Conservation (phyloP, 306 rosid genomes). For the Astragalus membranaceus region DNA sequence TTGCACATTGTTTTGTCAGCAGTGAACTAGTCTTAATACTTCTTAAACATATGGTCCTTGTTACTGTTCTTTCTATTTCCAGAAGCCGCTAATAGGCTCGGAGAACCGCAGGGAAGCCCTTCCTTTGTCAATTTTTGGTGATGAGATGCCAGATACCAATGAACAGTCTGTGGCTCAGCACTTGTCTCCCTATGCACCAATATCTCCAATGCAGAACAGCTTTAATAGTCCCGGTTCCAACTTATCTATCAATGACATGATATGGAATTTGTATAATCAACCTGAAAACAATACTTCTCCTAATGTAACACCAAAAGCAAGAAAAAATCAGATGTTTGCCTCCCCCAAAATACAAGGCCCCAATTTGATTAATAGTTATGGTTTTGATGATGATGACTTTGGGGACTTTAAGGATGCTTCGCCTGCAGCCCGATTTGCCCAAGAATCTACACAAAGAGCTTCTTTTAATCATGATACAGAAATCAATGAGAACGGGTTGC, state of each 20-base stretch:
- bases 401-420: slow-evolving; percentile 77
- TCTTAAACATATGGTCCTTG: slow-evolving; percentile 7
- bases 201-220: slow-evolving; percentile 27
- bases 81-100: slow-evolving; percentile 36
- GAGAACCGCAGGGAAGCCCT: slow-evolving; percentile 51
- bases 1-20: slow-evolving; percentile 14
- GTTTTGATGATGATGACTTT: slow-evolving; percentile 56
- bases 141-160: slow-evolving; percentile 42
- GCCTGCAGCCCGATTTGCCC: slow-evolving; percentile 23
- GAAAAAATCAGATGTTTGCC: slow-evolving; percentile 27
- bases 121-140: slow-evolving; percentile 78
- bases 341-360: slow-evolving; percentile 27
- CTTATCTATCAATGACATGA: slow-evolving; percentile 56
- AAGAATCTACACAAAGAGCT: slow-evolving; percentile 37
- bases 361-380: slow-evolving; percentile 34
- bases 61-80: slow-evolving; percentile 25
- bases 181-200: slow-evolving; percentile 27
- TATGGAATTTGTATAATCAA: slow-evolving; percentile 77
- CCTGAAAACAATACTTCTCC: slow-evolving; percentile 45
- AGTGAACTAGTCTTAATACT: neutral
- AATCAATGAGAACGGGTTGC: too few relatives aligned
- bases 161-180: slow-evolving; percentile 37
- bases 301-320: slow-evolving; percentile 33
- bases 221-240: slow-evolving; percentile 34
- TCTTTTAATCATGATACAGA: slow-evolving; percentile 31